Evolutionary conservation across 2,329 filamentous ascomycete species (phyloP).

Genomic region (Sclerotinia minor): DNA sequence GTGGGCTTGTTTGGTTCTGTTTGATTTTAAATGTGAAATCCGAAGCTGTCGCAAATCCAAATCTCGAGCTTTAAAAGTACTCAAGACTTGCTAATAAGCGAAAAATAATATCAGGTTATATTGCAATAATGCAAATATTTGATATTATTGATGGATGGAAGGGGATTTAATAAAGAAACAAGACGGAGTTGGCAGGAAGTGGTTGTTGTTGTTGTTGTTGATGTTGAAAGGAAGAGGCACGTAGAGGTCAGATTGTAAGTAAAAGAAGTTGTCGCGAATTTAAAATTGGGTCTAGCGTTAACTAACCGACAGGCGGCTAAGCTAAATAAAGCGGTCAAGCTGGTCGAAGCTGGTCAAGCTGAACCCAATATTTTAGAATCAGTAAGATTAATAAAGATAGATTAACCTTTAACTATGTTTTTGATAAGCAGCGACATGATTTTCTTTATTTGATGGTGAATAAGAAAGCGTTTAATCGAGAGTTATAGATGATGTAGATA

Average conservation of each 20-base stretch:
- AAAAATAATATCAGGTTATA: neutral
- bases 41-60: conserved; percentile 23
- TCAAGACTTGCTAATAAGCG: conserved; percentile 23
- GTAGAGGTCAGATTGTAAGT: conserved; percentile 17
- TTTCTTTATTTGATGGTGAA: neutral
- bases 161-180: conserved; percentile 4
- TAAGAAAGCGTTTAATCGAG: too few relatives aligned
- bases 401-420: neutral
- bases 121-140: conserved; percentile 11
- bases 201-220: conserved; percentile 21
- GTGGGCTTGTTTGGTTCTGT: neutral
- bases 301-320: conserved; percentile 24
- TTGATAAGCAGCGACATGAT: neutral
- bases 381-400: neutral
- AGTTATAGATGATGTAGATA: neutral
- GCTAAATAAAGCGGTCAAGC: conserved; percentile 5
- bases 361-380: too few relatives aligned
- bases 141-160: neutral
- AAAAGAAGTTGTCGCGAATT: conserved; percentile 25
- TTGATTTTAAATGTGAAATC: conserved; percentile 16
- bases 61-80: conserved; percentile 21
- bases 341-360: too few relatives aligned
- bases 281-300: conserved; percentile 21
- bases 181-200: neutral
- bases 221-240: conserved; percentile 25